A percentile compares a stretch with the other conserved stretches of the same genome.
Evolutionary conservation across 192 early-diverging fungal species (phyloP).

Genomic region (Coemansia sp.): DNA sequence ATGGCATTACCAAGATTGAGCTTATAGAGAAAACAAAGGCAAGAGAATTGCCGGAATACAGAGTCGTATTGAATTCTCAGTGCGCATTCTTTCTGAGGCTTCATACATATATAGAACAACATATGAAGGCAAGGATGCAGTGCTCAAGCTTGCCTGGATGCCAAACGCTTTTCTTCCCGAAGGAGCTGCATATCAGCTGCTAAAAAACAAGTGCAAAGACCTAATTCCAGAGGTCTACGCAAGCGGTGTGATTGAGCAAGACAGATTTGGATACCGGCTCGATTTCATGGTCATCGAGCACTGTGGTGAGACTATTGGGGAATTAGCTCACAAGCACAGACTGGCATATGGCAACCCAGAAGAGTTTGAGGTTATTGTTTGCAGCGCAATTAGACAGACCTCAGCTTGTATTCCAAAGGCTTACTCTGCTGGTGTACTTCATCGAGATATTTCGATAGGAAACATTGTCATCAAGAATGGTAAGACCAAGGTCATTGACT

Average conservation of each 20-base stretch:
- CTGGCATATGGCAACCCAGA: no score
- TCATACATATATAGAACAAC: no score
- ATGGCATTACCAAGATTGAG: background rate
- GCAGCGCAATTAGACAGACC: background rate
- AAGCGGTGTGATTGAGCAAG: constrained; percentile 13
- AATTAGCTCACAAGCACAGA: background rate
- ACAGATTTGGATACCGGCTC: constrained; percentile 23
- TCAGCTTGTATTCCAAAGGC: constrained; percentile 5
- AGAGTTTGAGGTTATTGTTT: background rate
- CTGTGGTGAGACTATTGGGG: constrained; percentile 13
- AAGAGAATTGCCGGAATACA: no score
- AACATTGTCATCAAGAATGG: constrained; percentile 11
- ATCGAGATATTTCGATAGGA: constrained; percentile 11
- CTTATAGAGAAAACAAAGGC: no score
- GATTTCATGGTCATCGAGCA: constrained; percentile 19
- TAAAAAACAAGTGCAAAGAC: background rate
- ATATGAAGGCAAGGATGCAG: background rate
- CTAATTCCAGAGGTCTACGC: constrained; percentile 11
- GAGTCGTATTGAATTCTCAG: no score
- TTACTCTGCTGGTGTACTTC: background rate
- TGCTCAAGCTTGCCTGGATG: constrained; percentile 22
- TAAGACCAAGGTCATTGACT: constrained; percentile 13
- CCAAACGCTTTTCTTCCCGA: constrained; percentile 5
- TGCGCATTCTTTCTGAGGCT: no score
- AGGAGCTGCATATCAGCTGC: constrained; percentile 17